These are phyloP conservation scores for Eimeria acervulina DNA, from an alignment of 169 alveolate genomes.

Conservation along the genomic window DNA sequence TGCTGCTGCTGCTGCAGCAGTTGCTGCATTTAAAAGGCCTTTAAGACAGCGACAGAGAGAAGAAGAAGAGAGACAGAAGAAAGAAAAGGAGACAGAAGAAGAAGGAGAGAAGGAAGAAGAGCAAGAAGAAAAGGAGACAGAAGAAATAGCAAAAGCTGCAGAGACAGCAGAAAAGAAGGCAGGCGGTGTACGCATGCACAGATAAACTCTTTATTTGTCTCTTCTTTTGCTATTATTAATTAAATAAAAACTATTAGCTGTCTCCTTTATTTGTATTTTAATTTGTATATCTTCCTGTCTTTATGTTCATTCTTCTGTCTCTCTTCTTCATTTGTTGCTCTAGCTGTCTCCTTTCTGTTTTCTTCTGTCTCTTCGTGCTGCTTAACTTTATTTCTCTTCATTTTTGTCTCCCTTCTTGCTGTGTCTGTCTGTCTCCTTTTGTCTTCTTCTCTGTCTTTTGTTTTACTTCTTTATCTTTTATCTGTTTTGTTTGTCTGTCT, in stretches of 20 bases:
- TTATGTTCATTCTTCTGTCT: too few species aligned
- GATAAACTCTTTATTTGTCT: too few species aligned
- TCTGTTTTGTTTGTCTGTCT: too few species aligned
- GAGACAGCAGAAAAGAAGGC: neutral
- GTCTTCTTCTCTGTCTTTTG: neutral
- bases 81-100: neutral
- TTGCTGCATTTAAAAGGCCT: neutral
- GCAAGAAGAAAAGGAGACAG: neutral
- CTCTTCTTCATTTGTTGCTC: neutral
- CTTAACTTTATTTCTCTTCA: neutral
- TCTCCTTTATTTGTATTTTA: too few species aligned
- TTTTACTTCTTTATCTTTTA: too few species aligned
- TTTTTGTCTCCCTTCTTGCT: too few species aligned
- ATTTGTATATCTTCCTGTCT: too few species aligned
- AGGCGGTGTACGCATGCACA: too few species aligned
- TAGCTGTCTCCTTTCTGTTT: neutral
- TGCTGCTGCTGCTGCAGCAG: conserved; percentile 10
- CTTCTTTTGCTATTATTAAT: too few species aligned
- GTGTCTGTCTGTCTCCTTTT: neutral
- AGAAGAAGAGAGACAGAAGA: neutral
- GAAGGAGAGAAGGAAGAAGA: neutral
- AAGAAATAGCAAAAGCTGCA: neutral
- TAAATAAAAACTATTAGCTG: neutral
- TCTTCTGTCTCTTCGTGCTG: neutral
- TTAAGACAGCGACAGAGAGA: neutral